phyloP scores from a whole-genome alignment of 257 asterid genomes.

The Hygrophila difformis region DNA sequence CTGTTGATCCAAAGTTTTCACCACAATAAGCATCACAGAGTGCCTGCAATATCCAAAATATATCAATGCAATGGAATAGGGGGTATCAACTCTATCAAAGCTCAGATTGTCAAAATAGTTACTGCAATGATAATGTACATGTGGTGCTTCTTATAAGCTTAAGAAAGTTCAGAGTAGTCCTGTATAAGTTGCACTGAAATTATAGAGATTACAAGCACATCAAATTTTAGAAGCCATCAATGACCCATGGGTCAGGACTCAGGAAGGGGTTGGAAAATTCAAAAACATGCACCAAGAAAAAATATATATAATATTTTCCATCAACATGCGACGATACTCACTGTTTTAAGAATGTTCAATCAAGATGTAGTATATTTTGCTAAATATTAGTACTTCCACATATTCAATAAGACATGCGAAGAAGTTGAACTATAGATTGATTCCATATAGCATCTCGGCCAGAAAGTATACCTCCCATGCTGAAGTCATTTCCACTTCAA shows the following conservation, averaged over 20 bases:
- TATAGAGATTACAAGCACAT: background rate
- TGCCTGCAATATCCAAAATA: conserved; percentile 46
- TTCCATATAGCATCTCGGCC: no score
- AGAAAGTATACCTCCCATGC: conserved; percentile 83
- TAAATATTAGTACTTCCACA: background rate
- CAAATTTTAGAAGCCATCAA: background rate
- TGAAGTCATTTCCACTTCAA: conserved; percentile 79
- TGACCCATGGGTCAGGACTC: background rate
- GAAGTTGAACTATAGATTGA: background rate
- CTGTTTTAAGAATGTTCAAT: conserved; percentile 8
- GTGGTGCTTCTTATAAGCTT: background rate
- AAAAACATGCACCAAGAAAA: background rate
- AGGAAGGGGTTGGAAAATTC: conserved; percentile 8
- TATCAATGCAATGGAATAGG: no score
- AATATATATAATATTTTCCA: background rate
- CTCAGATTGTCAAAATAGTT: background rate
- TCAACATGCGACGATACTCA: background rate
- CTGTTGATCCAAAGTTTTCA: conserved; percentile 80
- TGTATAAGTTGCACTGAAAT: no score
- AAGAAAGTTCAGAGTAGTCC: background rate
- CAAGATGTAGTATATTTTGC: conserved; percentile 1
- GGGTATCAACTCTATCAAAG: no score
- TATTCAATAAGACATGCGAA: background rate
- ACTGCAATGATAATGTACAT: background rate
- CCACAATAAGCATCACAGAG: conserved; percentile 83